These are phyloP conservation scores for Typha latifolia DNA, from an alignment of 176 grass and related monocot species.

Conservation along the genomic window DNA sequence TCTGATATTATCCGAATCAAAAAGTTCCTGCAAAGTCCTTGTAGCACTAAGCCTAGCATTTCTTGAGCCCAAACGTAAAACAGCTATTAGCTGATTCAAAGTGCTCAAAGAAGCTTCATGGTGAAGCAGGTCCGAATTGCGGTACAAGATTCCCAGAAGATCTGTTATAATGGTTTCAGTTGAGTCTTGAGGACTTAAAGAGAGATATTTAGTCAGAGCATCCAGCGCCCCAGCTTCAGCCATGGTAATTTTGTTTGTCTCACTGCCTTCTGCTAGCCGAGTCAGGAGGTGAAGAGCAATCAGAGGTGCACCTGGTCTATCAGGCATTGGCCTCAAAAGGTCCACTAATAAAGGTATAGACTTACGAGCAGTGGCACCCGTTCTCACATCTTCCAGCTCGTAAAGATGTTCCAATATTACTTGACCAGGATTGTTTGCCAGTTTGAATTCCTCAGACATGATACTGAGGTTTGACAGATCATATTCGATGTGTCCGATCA, in stretches of 20 bases:
- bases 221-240: constrained; percentile 83
- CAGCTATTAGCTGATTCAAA: constrained; percentile 85
- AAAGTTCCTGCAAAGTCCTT: constrained; percentile 77
- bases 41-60: constrained; percentile 84
- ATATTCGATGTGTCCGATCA: constrained; percentile 76
- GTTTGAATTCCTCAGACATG: constrained; percentile 61
- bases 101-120: constrained; percentile 82
- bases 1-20: constrained; percentile 83
- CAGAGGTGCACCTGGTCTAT: constrained; percentile 87
- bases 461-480: constrained; percentile 51
- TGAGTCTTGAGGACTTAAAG: constrained; percentile 89
- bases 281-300: constrained; percentile 83
- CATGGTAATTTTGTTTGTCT: constrained; percentile 74
- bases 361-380: constrained; percentile 56
- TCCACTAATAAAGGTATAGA: constrained; percentile 91
- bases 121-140: constrained; percentile 68
- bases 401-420: constrained; percentile 64
- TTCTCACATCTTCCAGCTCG: constrained; percentile 74
- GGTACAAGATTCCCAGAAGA: constrained; percentile 72
- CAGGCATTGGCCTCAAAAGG: constrained; percentile 86
- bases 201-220: constrained; percentile 88
- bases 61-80: constrained; percentile 83
- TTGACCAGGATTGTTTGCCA: constrained; percentile 65
- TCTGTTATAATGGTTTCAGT: constrained; percentile 86
- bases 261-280: constrained; percentile 57